Percentiles rank a stretch among this genome's conserved stretches.
phyloP scores from a whole-genome alignment of 176 grass and related monocot species.

The Eragrostis curvula region DNA sequence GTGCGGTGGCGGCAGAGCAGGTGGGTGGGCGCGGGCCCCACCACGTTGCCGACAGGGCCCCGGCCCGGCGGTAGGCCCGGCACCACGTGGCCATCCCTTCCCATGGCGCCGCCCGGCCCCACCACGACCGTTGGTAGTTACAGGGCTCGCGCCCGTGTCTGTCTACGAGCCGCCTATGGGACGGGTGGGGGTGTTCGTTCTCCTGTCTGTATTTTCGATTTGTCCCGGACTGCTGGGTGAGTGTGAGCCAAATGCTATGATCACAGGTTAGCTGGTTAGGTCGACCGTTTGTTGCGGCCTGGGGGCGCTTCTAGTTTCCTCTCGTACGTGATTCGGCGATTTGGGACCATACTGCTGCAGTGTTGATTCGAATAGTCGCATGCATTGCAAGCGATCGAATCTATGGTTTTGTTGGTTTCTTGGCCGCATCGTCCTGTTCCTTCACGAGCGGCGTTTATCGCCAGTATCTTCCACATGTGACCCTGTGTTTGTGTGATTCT shows the following conservation, averaged over 20 bases:
- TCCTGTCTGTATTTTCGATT: too few species aligned
- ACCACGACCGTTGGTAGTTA: constrained; percentile 68
- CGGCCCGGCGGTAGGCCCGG: not conserved
- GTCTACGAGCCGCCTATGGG: not conserved
- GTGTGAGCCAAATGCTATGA: not conserved
- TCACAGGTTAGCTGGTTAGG: not conserved
- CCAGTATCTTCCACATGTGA: constrained; percentile 7
- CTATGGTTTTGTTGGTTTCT: constrained; percentile 12
- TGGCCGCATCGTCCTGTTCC: not conserved
- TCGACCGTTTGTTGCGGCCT: not conserved
- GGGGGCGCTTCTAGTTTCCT: not conserved
- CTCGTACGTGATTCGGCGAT: constrained; percentile 1
- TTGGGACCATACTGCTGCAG: too few species aligned
- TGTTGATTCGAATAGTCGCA: not conserved
- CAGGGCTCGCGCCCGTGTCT: not conserved
- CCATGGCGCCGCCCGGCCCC: not conserved
- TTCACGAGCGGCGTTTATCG: constrained; percentile 3
- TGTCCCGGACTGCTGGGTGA: too few species aligned
- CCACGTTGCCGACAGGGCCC: constrained; percentile 41
- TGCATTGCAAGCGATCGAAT: constrained; percentile 25
- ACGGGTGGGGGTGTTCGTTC: too few species aligned
- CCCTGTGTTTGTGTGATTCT: not conserved
- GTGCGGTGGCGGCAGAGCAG: not conserved
- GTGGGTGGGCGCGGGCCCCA: constrained; percentile 20
- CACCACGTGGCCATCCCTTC: constrained; percentile 37